These are phyloP conservation scores for Erysimum cheiri DNA, from an alignment of 441 rosid genomes.

Conservation along the genomic window DNA sequence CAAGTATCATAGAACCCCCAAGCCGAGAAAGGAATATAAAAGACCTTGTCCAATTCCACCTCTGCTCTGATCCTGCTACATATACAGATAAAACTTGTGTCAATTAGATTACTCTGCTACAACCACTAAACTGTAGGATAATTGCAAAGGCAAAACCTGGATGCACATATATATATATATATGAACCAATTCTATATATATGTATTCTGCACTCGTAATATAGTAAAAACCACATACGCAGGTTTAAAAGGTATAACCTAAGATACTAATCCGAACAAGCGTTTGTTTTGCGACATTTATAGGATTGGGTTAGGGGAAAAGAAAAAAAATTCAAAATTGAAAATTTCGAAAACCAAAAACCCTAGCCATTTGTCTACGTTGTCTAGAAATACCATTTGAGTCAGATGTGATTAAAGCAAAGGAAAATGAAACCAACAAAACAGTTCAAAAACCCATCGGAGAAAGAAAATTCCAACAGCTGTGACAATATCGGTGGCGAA, in stretches of 20 bases:
- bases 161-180: background rate
- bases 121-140: conserved; percentile 6
- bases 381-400: background rate
- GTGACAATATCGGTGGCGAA: background rate
- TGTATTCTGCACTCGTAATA: background rate
- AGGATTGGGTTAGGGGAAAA: background rate
- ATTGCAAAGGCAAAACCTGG: background rate
- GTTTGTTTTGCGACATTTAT: background rate
- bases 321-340: background rate
- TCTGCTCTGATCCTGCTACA: conserved; percentile 26
- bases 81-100: background rate
- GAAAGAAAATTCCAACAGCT: background rate
- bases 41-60: conserved; percentile 12
- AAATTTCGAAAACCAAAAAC: conserved; percentile 18
- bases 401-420: conserved; percentile 22
- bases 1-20: conserved; percentile 24
- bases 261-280: background rate
- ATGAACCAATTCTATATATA: background rate
- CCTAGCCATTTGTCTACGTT: conserved; percentile 29
- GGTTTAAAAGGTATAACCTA: background rate
- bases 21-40: background rate
- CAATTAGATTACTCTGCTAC: background rate
- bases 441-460: background rate
- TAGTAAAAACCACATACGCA: conserved; percentile 1
- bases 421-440: background rate